Percentiles rank a stretch among this genome's conserved stretches.
Conservation (phyloP, 2,329 filamentous ascomycete species). For the Colletotrichum falcatum region DNA sequence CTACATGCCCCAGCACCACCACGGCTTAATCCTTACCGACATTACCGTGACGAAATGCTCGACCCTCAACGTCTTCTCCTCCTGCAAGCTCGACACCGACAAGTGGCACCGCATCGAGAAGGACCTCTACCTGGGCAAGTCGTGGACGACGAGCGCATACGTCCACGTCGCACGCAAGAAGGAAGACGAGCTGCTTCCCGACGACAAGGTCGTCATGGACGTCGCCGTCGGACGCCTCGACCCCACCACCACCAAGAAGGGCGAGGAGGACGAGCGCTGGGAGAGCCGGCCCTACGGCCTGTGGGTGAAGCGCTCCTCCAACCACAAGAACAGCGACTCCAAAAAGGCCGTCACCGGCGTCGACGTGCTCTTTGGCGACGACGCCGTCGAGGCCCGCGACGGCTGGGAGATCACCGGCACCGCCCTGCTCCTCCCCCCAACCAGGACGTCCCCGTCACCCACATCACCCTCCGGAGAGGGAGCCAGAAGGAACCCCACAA, state of each 20-base stretch:
- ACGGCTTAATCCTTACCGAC: conserved; percentile 87
- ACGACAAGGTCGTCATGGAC: conserved; percentile 85
- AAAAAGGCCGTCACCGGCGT: conserved; percentile 81
- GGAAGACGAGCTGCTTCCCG: conserved; percentile 81
- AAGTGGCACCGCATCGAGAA: conserved; percentile 89
- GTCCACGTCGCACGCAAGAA: conserved; percentile 85
- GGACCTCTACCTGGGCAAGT: conserved; percentile 78
- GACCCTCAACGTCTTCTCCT: conserved; percentile 78
- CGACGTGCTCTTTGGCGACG: conserved; percentile 89
- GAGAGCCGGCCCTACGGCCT: conserved; percentile 81
- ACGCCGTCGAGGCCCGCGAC: conserved; percentile 88
- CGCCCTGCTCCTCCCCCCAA: conserved; percentile 77
- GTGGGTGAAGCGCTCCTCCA: conserved; percentile 83
- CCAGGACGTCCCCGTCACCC: conserved; percentile 73
- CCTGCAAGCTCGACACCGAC: conserved; percentile 78
- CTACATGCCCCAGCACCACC: conserved; percentile 87
- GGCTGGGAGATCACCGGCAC: conserved; percentile 86
- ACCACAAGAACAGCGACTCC: conserved; percentile 80
- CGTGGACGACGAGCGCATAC: conserved; percentile 82
- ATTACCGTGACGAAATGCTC: conserved; percentile 83
- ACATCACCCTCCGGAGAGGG: conserved; percentile 84
- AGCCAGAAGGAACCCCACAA: conserved; percentile 72
- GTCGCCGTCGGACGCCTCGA: conserved; percentile 79
- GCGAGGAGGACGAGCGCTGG: conserved; percentile 74
- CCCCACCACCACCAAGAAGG: conserved; percentile 68